Evolutionary conservation across 2,329 filamentous ascomycete genomes (phyloP).

Genomic region (Mycosphaerella arachidis): DNA sequence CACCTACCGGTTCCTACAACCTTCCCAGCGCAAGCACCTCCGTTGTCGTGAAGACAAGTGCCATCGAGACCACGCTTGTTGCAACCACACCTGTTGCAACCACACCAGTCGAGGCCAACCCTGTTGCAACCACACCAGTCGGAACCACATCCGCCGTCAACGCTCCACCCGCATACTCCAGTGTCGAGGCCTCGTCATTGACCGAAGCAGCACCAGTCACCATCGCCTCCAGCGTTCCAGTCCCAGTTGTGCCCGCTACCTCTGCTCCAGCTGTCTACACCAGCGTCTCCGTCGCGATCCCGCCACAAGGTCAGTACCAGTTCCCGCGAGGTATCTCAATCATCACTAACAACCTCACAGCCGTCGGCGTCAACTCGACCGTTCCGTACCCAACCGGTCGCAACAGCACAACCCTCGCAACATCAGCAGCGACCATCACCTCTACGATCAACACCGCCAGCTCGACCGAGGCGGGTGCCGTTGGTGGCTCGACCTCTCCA

Average conservation of each 20-base stretch:
- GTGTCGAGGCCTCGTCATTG: background rate
- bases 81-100: background rate
- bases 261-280: background rate
- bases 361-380: slow-evolving; percentile 1
- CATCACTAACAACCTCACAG: background rate
- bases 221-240: background rate
- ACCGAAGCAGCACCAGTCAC: background rate
- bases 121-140: background rate
- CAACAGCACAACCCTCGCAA: background rate
- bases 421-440: background rate
- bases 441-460: background rate
- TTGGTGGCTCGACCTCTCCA: background rate
- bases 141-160: background rate
- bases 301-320: background rate
- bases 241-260: background rate
- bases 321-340: background rate
- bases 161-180: background rate
- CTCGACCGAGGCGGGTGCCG: slow-evolving; percentile 1
- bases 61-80: background rate
- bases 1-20: background rate
- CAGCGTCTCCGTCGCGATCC: background rate
- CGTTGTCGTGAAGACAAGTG: background rate
- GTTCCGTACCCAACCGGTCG: background rate
- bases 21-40: background rate
- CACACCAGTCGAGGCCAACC: too few species aligned